Percentiles rank a stretch among this genome's conserved stretches.
Evolutionary conservation across 2,329 filamentous ascomycete genomes (phyloP).

Genomic region (Dactylonectria macrodidyma): DNA sequence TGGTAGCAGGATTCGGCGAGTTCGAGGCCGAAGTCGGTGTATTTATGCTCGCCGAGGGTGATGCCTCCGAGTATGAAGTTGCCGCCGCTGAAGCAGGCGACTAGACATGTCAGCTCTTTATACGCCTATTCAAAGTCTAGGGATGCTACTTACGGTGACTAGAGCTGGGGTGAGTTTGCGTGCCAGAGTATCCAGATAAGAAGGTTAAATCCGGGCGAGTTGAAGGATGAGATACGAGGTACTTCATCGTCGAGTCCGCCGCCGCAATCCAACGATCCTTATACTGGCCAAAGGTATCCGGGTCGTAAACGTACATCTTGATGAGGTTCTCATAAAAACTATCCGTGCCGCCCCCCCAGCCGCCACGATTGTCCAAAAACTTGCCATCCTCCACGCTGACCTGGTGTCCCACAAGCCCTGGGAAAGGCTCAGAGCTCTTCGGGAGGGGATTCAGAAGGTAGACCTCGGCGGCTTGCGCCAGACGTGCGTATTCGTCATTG

Average conservation of each 20-base stretch:
- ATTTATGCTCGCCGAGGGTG: slow-evolving; percentile 74
- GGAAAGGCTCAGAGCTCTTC: slow-evolving; percentile 76
- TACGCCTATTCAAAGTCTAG: background rate
- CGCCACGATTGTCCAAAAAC: slow-evolving; percentile 77
- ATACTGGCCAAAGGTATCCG: slow-evolving; percentile 73
- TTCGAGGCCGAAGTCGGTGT: slow-evolving; percentile 80
- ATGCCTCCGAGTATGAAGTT: slow-evolving; percentile 88
- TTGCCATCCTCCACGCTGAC: slow-evolving; percentile 76
- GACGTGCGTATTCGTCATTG: slow-evolving; percentile 74
- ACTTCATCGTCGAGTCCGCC: slow-evolving; percentile 80
- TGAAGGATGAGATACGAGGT: slow-evolving; percentile 79
- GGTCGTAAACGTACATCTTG: slow-evolving; percentile 91
- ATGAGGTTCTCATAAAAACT: slow-evolving; percentile 92
- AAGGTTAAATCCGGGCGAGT: slow-evolving; percentile 81
- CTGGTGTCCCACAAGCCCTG: slow-evolving; percentile 80
- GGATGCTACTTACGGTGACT: slow-evolving; percentile 61
- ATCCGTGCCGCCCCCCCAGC: slow-evolving; percentile 84
- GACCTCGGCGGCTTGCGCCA: slow-evolving; percentile 77
- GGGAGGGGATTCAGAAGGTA: slow-evolving; percentile 73
- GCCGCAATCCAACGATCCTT: slow-evolving; percentile 82
- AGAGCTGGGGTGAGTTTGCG: slow-evolving; percentile 60
- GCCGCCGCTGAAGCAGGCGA: slow-evolving; percentile 84
- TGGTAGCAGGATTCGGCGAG: slow-evolving; percentile 81
- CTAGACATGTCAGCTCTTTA: slow-evolving; percentile 51
- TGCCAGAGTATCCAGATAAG: slow-evolving; percentile 70